Conservation (phyloP, 352 stramenopile species). For the Lagenidium sp. region DNA sequence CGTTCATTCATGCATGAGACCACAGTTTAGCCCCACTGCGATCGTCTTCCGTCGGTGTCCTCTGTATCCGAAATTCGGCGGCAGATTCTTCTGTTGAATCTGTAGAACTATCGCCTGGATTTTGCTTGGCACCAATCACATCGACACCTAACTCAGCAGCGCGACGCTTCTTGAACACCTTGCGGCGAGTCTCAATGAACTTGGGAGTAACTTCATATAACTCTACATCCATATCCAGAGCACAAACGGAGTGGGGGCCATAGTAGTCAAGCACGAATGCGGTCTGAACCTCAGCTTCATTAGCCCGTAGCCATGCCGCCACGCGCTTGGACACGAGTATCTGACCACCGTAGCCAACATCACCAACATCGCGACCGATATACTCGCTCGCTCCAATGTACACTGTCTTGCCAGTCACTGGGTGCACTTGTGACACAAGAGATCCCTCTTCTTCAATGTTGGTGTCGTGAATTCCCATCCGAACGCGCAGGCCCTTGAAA, state of each 20-base stretch:
- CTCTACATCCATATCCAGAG: slow-evolving; percentile 47
- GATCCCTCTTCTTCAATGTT: slow-evolving; percentile 34
- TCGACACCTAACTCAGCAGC: slow-evolving; percentile 7
- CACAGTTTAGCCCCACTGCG: slow-evolving; percentile 14
- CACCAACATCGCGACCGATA: slow-evolving; percentile 51
- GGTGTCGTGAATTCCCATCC: slow-evolving; percentile 73
- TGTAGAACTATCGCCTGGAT: slow-evolving; percentile 5
- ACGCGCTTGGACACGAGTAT: slow-evolving; percentile 63
- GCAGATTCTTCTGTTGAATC: slow-evolving; percentile 32
- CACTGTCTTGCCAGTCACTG: slow-evolving; percentile 51
- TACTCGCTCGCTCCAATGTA: slow-evolving; percentile 63
- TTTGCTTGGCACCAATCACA: slow-evolving; percentile 10
- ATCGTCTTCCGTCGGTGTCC: slow-evolving; percentile 29
- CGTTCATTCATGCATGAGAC: slow-evolving; percentile 11
- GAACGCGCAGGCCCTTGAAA: slow-evolving; percentile 57
- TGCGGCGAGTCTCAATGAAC: slow-evolving; percentile 34
- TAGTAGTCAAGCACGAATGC: slow-evolving; percentile 45
- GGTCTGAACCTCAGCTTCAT: slow-evolving; percentile 26
- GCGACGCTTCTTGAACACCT: slow-evolving; percentile 38
- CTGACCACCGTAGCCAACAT: slow-evolving; percentile 54
- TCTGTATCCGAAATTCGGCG: slow-evolving; percentile 26
- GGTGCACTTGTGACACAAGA: slow-evolving; percentile 40
- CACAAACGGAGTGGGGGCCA: slow-evolving; percentile 28
- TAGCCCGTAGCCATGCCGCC: slow-evolving; percentile 30
- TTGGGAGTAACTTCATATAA: slow-evolving; percentile 55